Evolutionary conservation across 2,329 filamentous ascomycete genomes (phyloP), one percentile per base, ranked within the genome.

Genomic region (Torrubiellomyces zombiae): DNA sequence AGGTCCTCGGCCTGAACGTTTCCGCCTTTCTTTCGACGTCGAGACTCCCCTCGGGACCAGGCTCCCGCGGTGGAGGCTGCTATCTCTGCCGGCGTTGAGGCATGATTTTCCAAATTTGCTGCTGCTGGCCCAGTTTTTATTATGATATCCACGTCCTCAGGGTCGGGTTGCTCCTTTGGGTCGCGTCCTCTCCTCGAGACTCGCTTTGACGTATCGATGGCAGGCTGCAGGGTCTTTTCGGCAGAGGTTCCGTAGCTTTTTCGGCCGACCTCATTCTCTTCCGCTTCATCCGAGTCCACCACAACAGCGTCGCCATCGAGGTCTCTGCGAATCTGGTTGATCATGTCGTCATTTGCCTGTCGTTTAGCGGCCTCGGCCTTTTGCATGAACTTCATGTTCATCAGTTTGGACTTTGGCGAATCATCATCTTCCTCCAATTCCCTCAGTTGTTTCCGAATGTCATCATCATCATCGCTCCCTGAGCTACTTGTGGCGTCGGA

Each of bases 321-420:
- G 23, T 86, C 77, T 28, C 70, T 68, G 24, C 74, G 65, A 24
- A 94, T 67, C 37, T 71, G 61, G 20, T 60, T 63, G 9, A 81
- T 55, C 28, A 81, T 67, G 28, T 79, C 76, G 38, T 93, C 80
- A 37, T 95, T 94, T 29, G 72, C 67, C 33, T 75, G 69, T 48
- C 75, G 83, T 40, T 72, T 71, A 18, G 72, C 63, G 15, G 75
- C 77, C 42, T 94, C 85, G 2, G 83, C 81, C 36, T 76, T 82
- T 40, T 76, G 72, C 89, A 98, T 95, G 47, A 98, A 98, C 32
- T 81, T 80, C 75, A 98, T 82, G 25, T 67, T 66, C 50, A 80
- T 72, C 6, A 98, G 55, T 38, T 70, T 75, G 9, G 75, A 74
- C 37, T 66, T 60, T 0, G 67, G 66, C 11, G 45, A 56, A n/a